Conservation (phyloP, 2,329 filamentous ascomycete species). For the Fusarium proliferatum region DNA sequence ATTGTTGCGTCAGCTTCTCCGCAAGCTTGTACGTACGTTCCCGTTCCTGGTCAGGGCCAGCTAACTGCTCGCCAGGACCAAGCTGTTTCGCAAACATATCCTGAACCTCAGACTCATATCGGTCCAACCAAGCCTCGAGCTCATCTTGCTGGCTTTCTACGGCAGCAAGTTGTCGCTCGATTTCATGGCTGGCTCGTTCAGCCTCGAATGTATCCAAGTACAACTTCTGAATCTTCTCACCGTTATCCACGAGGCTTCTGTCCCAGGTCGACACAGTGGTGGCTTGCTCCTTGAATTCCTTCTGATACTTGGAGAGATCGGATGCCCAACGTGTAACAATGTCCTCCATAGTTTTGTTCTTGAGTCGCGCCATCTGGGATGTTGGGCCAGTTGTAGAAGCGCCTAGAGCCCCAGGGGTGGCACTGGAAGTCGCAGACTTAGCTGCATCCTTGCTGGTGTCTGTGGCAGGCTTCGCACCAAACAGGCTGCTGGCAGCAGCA, state of each 20-base stretch:
- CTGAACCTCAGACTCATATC: slow-evolving; percentile 92
- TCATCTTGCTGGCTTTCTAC: slow-evolving; percentile 96
- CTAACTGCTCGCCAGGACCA: slow-evolving; percentile 78
- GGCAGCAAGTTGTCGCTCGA: slow-evolving; percentile 88
- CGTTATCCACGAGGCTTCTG: slow-evolving; percentile 90
- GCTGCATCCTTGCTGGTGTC: slow-evolving; percentile 45
- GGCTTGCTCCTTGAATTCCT: slow-evolving; percentile 93
- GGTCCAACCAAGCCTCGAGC: slow-evolving; percentile 85
- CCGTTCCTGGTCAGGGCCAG: slow-evolving; percentile 93
- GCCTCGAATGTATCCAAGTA: slow-evolving; percentile 94
- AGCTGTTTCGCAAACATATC: slow-evolving; percentile 85
- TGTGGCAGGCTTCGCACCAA: slow-evolving; percentile 50
- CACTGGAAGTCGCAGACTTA: slow-evolving; percentile 46
- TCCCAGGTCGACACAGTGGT: slow-evolving; percentile 91
- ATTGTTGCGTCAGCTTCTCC: slow-evolving; percentile 88
- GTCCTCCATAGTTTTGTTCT: slow-evolving; percentile 99
- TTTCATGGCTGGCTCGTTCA: slow-evolving; percentile 90
- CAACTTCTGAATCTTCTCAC: slow-evolving; percentile 92
- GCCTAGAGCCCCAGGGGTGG: slow-evolving; percentile 61
- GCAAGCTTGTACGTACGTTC: slow-evolving; percentile 97
- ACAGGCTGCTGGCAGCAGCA: slow-evolving; percentile 48
- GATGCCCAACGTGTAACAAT: slow-evolving; percentile 98
- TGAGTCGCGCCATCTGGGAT: slow-evolving; percentile 88
- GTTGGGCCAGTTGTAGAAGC: slow-evolving; percentile 83
- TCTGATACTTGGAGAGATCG: slow-evolving; percentile 94